phyloP scores from a whole-genome alignment of 768 basidiomycete genomes.

The Multifurca ochricompacta region DNA sequence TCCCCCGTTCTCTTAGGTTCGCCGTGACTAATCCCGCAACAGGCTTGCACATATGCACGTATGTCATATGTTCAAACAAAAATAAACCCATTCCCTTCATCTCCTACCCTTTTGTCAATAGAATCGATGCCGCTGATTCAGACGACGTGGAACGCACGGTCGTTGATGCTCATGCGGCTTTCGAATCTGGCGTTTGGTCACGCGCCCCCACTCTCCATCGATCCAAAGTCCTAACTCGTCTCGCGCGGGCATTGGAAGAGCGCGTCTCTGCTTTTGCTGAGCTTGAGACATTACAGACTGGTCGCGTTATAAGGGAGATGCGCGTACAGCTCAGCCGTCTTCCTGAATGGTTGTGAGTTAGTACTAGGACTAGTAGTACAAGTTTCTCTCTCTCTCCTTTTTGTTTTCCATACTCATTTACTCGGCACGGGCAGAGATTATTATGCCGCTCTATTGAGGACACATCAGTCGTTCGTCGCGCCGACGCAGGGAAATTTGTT shows the following conservation, averaged over 20 bases:
- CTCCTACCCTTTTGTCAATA: no score
- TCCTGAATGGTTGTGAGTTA: constrained; percentile 78
- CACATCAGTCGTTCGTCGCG: constrained; percentile 58
- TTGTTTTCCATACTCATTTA: not conserved
- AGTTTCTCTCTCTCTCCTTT: no score
- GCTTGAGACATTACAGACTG: constrained; percentile 71
- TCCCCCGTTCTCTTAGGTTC: constrained; percentile 31
- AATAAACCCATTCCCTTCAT: no score
- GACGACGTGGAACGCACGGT: constrained; percentile 48
- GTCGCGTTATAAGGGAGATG: constrained; percentile 80
- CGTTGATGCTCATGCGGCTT: constrained; percentile 45
- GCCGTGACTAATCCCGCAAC: constrained; percentile 62
- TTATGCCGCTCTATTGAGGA: constrained; percentile 66
- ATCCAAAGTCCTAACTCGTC: constrained; percentile 53
- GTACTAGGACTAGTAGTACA: no score
- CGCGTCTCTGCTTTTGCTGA: constrained; percentile 50
- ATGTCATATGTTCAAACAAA: no score
- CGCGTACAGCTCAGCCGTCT: constrained; percentile 65
- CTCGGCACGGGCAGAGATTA: constrained; percentile 52
- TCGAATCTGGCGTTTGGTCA: constrained; percentile 69
- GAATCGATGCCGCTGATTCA: constrained; percentile 47
- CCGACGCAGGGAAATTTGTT: constrained; percentile 74
- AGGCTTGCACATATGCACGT: constrained; percentile 52
- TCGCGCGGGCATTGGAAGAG: constrained; percentile 56
- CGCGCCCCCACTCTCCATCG: constrained; percentile 48